A percentile compares a stretch with the other conserved stretches of the same genome.
These are phyloP conservation scores for Leishmania tropica DNA, from an alignment of 208 protist species.

Conservation along the genomic window DNA sequence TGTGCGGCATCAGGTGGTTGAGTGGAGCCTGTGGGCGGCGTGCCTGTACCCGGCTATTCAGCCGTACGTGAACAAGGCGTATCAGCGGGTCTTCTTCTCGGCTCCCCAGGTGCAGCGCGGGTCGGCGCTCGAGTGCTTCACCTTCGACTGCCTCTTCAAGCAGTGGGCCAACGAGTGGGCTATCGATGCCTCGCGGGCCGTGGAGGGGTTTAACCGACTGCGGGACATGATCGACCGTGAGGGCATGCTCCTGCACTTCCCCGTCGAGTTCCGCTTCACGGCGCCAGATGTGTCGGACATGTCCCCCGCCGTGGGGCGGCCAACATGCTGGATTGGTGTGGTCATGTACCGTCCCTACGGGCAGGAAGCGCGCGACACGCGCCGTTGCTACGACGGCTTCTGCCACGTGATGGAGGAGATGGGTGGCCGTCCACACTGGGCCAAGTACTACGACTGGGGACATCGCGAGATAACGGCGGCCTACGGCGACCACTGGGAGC, in stretches of 20 bases:
- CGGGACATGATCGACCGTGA: constrained; percentile 59
- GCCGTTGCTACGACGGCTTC: constrained; percentile 68
- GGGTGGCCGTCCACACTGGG: constrained; percentile 82
- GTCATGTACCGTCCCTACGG: constrained; percentile 81
- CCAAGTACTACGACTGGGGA: constrained; percentile 78
- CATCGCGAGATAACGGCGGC: constrained; percentile 34
- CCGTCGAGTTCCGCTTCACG: constrained; percentile 84
- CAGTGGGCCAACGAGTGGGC: constrained; percentile 87
- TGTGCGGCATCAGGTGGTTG: constrained; percentile 58
- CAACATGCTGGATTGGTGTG: constrained; percentile 85
- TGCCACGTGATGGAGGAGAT: constrained; percentile 58
- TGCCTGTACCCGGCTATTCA: constrained; percentile 51
- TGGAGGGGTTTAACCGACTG: constrained; percentile 52
- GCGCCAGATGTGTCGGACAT: constrained; percentile 55
- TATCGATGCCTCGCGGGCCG: constrained; percentile 44
- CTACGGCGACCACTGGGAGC: constrained; percentile 65
- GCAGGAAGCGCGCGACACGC: constrained; percentile 56
- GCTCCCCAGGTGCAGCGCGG: constrained; percentile 47
- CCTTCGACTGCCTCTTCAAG: constrained; percentile 81
- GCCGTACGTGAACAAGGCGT: constrained; percentile 65
- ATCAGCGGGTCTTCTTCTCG: constrained; percentile 47
- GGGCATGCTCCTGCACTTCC: constrained; percentile 73
- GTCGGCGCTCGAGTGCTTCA: constrained; percentile 66
- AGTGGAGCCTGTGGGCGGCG: constrained; percentile 50
- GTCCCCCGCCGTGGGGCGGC: constrained; percentile 56